Base-by-base conservation (phyloP, 257 asterid genomes). In the Capsicum pubescens region DNA sequence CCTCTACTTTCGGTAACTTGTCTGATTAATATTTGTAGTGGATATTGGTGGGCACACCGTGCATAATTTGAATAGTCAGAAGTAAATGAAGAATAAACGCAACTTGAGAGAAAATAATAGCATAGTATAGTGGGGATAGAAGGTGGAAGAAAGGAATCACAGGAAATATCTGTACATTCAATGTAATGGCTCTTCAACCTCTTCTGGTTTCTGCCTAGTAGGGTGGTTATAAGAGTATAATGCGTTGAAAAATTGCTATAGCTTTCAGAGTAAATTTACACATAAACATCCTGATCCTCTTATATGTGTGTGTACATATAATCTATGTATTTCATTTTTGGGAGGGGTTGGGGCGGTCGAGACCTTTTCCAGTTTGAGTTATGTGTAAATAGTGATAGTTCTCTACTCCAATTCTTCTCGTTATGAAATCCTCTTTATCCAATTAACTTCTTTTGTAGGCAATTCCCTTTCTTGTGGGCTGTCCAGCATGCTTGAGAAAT, bases 401-500 rank as follows among this genome's bases (percentile, higher is more conserved):
- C 16, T 32, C 64, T 54, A 54, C 64, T 32, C 80, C 4, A 55
- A 32, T 54, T 77, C 82, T 77, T 77, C 48, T 77, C 63, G 9
- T 54, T 54, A 21, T 54, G 82, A 54, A 77, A 84, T 39, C 79
- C 87, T 85, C 61, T 85, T 72, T 74, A 87, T 61, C 88, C 86
- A 81, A 85, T 80, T 84, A 77, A 86, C 58, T 85, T 89, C 80
- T 17, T 82, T 59, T 82, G 94, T 95, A 97, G 99, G 99, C 98
- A 81, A 91, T 97, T 88, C 99, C 99, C 81, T 93, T 97, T 88
- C 98, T 97, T 83, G 99, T 95, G 85, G 99, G 99, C 74, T 97
- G 99, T 90, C 99, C 99, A 70, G 97, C 99, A 84, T 97, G 99
- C 92, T 91, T 97, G 95, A 93, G 99, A 87, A 97, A 95, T 88